Conservation (phyloP, 164 flowering plant genomes). For the Litsea cubeba region DNA sequence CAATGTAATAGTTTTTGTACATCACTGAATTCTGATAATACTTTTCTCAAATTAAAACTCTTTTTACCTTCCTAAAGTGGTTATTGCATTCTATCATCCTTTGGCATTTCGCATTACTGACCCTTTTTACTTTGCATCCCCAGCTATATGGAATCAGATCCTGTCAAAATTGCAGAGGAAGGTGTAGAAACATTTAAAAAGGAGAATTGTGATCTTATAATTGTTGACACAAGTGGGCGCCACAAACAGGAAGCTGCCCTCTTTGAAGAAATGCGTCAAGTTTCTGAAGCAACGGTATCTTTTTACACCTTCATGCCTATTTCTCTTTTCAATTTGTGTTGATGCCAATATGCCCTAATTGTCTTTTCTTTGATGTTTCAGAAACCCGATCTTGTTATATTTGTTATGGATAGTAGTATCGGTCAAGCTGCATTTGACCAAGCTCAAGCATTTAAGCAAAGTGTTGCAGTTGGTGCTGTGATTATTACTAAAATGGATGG, state of each 20-base stretch:
- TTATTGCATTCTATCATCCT: not conserved
- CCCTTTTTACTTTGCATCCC: slow-evolving; percentile 12
- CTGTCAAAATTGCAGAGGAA: slow-evolving; percentile 91
- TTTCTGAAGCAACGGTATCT: slow-evolving; percentile 90
- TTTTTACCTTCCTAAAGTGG: not conserved
- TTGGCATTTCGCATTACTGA: not conserved
- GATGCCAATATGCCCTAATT: not conserved
- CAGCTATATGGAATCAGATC: slow-evolving; percentile 97
- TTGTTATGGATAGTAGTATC: slow-evolving; percentile 99
- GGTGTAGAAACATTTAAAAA: slow-evolving; percentile 93
- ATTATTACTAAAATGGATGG: slow-evolving; percentile 49
- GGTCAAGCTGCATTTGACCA: slow-evolving; percentile 99
- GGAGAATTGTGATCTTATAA: slow-evolving; percentile 94
- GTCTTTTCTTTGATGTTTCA: slow-evolving; percentile 22
- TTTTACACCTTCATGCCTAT: not conserved
- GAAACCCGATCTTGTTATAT: slow-evolving; percentile 98
- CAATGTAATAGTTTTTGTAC: not conserved
- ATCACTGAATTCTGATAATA: not conserved
- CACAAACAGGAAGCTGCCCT: slow-evolving; percentile 97
- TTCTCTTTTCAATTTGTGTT: not conserved
- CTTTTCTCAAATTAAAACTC: not conserved
- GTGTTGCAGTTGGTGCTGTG: slow-evolving; percentile 98
- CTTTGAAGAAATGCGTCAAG: slow-evolving; percentile 99
- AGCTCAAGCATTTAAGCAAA: slow-evolving; percentile 96
- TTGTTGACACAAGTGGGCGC: slow-evolving; percentile 98